Conservation (phyloP, 768 basidiomycete genomes). For the Stropharia rugosoannulata region DNA sequence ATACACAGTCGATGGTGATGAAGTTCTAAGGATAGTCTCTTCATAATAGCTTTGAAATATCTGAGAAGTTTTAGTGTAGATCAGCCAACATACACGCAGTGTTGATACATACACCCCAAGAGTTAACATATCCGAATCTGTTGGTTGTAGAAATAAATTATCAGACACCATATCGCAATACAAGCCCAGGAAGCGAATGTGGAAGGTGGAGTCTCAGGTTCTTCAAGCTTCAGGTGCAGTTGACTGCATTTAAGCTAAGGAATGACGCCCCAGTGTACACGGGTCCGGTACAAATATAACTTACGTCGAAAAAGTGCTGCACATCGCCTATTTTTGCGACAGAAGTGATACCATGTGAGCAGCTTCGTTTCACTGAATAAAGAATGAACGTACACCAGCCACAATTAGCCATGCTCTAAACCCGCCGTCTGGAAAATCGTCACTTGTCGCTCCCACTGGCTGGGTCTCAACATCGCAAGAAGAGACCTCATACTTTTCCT, state of each 20-base stretch:
- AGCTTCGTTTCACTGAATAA: neutral
- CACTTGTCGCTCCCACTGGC: neutral
- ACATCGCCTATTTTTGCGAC: conserved; percentile 37
- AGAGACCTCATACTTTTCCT: conserved; percentile 1
- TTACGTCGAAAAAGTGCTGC: conserved; percentile 45
- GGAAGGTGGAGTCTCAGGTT: too few species aligned
- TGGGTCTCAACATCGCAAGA: neutral
- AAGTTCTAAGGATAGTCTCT: conserved; percentile 42
- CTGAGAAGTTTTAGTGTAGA: conserved; percentile 29
- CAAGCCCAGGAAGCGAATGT: too few species aligned
- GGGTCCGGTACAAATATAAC: conserved; percentile 13
- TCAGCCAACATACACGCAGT: neutral
- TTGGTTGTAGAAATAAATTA: conserved; percentile 13
- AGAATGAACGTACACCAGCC: conserved; percentile 32
- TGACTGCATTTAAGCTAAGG: neutral
- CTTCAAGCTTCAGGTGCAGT: too few species aligned
- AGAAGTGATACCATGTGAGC: neutral
- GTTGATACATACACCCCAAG: conserved; percentile 61
- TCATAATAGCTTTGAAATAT: conserved; percentile 77
- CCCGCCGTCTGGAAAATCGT: conserved; percentile 43
- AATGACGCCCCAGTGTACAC: neutral
- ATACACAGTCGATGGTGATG: conserved; percentile 66
- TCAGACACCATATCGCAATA: neutral
- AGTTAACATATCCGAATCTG: conserved; percentile 69
- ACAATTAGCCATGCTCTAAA: conserved; percentile 44